Base-by-base conservation (phyloP, 306 rosid genomes). In the Malus orientalis region DNA sequence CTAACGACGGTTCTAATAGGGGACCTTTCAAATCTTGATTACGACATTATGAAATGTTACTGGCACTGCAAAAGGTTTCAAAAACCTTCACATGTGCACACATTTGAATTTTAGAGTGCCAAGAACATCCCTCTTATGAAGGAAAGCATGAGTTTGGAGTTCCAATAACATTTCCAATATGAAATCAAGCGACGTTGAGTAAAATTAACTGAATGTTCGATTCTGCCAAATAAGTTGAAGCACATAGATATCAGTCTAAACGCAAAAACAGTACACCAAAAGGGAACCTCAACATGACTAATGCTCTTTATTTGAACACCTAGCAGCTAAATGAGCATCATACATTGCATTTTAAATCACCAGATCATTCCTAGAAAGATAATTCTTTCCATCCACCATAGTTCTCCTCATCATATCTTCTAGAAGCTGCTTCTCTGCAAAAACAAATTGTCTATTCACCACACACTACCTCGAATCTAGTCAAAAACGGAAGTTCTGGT, bases 361-460 rank as follows among this genome's bases (percentile, higher is more conserved):
- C 42, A 2, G 40, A 0, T 36, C 8, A 36, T 36, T 36, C 40
- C 8, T 36, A 18, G 75, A 69, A 78, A 5, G 78, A 9, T 18
- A 93, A 91, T 54, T 89, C 80, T 73, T 88, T 89, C 95, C 93
- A 91, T 60, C 95, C 97, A 53, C 95, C 97, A 45, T 78, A 74
- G 79, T 57, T 80, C 59, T 87, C 81, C 62, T 67, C 80, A 59
- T 55, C 66, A 7, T n/a, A 12, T 20, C 33, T 49, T 0, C 11
- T 44, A 15, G 12, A 30, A 16, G 73, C 40, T 44, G 8, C 3
- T 11, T 32, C 76, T 14, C 65, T 71, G 33, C 49, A 67, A 71
- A 47, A 53, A 53, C 42, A 7, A 10, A 60, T 22, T 8, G 44
- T 40, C 44, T 1, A 40, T 8, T 40, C 44, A 40, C 44, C 44